These are phyloP conservation scores for Rhodosporidiobolus sp. DNA, from an alignment of 768 basidiomycete genomes.

Conservation along the genomic window DNA sequence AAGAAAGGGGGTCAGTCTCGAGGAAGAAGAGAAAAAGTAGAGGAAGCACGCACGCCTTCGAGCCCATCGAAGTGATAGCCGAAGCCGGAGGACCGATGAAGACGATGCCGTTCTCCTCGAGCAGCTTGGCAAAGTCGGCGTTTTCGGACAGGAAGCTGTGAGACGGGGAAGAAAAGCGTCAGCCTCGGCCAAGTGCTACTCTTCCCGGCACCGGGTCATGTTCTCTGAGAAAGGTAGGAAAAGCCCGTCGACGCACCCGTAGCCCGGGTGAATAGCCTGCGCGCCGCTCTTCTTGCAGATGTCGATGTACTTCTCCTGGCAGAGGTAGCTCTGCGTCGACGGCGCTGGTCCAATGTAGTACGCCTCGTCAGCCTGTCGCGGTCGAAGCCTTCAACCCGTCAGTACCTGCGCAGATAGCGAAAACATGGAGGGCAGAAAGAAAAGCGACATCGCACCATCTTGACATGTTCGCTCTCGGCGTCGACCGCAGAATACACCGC, in stretches of 20 bases:
- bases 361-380: slow-evolving; percentile 71
- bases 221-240: background rate
- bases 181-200: no score
- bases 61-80: slow-evolving; percentile 91
- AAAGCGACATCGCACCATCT: slow-evolving; percentile 56
- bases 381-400: background rate
- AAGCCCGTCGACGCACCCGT: slow-evolving; percentile 36
- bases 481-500: slow-evolving; percentile 90
- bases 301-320: slow-evolving; percentile 83
- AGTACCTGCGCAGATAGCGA: background rate
- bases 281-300: slow-evolving; percentile 77
- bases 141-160: slow-evolving; percentile 79
- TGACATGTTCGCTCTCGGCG: slow-evolving; percentile 72
- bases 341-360: slow-evolving; percentile 89
- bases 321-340: slow-evolving; percentile 79
- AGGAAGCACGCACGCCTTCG: slow-evolving; percentile 66
- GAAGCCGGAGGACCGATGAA: slow-evolving; percentile 86
- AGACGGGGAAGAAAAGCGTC: no score
- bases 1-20: background rate
- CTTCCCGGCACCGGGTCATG: slow-evolving; percentile 59
- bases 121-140: slow-evolving; percentile 68
- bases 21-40: background rate
- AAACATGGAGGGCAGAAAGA: background rate
- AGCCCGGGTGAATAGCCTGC: slow-evolving; percentile 93
- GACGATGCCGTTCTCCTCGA: slow-evolving; percentile 73